These are phyloP conservation scores for Microascus cirrosus DNA, from an alignment of 2,329 filamentous ascomycete species.

Conservation along the genomic window DNA sequence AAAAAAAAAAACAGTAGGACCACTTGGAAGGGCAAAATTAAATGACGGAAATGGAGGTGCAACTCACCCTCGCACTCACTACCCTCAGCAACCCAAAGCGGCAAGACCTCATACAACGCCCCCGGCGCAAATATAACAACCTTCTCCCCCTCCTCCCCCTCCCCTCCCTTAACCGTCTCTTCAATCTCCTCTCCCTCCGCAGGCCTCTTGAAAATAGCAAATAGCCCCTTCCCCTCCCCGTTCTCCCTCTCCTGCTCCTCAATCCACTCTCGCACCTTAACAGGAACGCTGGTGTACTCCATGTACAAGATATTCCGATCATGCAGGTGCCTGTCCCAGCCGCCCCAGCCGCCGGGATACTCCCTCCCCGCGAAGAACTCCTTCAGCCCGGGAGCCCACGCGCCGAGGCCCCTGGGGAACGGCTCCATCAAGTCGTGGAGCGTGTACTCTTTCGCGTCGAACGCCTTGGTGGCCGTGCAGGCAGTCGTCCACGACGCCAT, in stretches of 20 bases:
- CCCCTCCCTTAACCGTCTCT: slow-evolving; percentile 20
- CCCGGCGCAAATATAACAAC: slow-evolving; percentile 41
- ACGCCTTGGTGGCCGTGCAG: slow-evolving; percentile 22
- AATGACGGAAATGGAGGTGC: not conserved
- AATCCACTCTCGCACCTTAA: slow-evolving; percentile 34
- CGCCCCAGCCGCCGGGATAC: slow-evolving; percentile 41
- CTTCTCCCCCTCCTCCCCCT: slow-evolving; percentile 18
- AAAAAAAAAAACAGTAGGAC: not conserved
- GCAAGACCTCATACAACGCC: slow-evolving; percentile 35
- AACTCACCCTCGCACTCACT: slow-evolving; percentile 29
- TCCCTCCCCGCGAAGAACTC: slow-evolving; percentile 24
- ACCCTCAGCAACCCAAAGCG: slow-evolving; percentile 34
- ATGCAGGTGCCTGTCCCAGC: slow-evolving; percentile 37
- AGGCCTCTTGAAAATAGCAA: slow-evolving; percentile 27
- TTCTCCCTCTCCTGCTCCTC: slow-evolving; percentile 25
- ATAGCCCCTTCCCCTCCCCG: slow-evolving; percentile 24
- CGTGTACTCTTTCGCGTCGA: slow-evolving; percentile 27
- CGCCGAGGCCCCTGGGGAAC: slow-evolving; percentile 24
- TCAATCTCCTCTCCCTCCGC: slow-evolving; percentile 24
- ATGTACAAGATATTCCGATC: slow-evolving; percentile 35
- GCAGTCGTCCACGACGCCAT: slow-evolving; percentile 18
- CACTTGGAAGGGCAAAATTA: not conserved
- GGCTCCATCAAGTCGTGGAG: slow-evolving; percentile 28
- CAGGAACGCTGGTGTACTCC: slow-evolving; percentile 30
- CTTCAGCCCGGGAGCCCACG: slow-evolving; percentile 27